Evolutionary conservation across 2,329 filamentous ascomycete genomes (phyloP), one percentile per base, ranked within the genome.

Genomic region (Grosmannia huntii): DNA sequence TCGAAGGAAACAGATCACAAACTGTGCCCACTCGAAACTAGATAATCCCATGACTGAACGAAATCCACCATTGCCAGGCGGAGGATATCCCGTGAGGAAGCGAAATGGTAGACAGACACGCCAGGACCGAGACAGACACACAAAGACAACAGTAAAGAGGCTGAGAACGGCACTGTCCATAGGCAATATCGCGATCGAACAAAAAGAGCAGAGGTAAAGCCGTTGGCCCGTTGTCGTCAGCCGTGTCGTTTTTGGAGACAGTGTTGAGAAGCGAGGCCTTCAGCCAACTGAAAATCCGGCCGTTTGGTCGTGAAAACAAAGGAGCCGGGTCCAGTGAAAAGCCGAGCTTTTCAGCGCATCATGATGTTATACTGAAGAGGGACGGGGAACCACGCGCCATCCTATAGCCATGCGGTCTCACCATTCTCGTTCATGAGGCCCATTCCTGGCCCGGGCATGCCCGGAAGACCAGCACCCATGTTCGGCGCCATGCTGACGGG

Each of bases 321-420:
- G 1, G 10, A 52, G 50, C 16, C 19, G 25, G 2, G 4, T 11
- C 28, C 31, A 25, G 23, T 23, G 33, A 10, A 25, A 27, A 10
- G 21, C 10, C 23, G 11, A 5, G 23, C 25, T 27, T n/a, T 10
- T 21, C 46, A 36, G 25, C 44, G 56, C 56, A 59, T 53, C 58
- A 56, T 38, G 21, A 46, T 25, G 44, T 48, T 58, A 38, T 60
- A 60, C 12, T 53, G 58, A 16, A 62, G 9, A 27, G 60, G 38
- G 23, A 57, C 56, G 28, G 51, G 28, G 56, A 48, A 61, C 59
- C 61, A 60, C 51, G 61, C n/a, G 59, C 59, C 59, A 31, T 55
- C 57, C 60, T 65, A 64, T 14, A 65, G 61, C 63, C 63, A 65
- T 46, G 60, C 60, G 44, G 62, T 58, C 57, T 68, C 65, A 49